These are phyloP conservation scores for Cornus controversa DNA, from an alignment of 148 eudicot species.

Conservation along the genomic window DNA sequence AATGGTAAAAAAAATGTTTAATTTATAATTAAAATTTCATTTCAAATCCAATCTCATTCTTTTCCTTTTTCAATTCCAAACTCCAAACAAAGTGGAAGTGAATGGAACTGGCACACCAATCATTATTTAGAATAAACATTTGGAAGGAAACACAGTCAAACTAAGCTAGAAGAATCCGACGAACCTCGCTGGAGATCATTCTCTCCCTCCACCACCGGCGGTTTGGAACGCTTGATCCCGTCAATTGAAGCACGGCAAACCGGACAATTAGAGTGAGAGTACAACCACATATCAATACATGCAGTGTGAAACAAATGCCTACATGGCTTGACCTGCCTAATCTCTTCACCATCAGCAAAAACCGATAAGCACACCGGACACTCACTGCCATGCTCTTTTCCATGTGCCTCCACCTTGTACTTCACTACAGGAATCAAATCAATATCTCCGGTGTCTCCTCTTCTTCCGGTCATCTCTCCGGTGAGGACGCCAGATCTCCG, in stretches of 20 bases:
- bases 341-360: constrained; percentile 28
- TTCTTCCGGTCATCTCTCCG: neutral
- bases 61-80: too few species aligned
- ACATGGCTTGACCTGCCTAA: constrained; percentile 27
- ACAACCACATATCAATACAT: constrained; percentile 39
- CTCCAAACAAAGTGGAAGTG: too few species aligned
- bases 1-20: too few species aligned
- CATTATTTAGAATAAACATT: too few species aligned
- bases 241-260: constrained; percentile 33
- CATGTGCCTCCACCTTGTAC: constrained; percentile 1
- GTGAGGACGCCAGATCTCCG: neutral
- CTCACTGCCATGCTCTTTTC: constrained; percentile 16
- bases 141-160: too few species aligned
- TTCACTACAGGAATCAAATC: constrained; percentile 10
- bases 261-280: constrained; percentile 33
- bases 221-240: neutral
- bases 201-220: neutral
- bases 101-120: too few species aligned
- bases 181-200: constrained; percentile 29
- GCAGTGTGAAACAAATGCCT: constrained; percentile 36
- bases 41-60: too few species aligned
- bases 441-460: neutral
- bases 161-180: constrained; percentile 29
- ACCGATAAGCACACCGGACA: constrained; percentile 41
- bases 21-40: too few species aligned